Conservation (phyloP, 495 filamentous ascomycete species). For the Daldinia concentrica region DNA sequence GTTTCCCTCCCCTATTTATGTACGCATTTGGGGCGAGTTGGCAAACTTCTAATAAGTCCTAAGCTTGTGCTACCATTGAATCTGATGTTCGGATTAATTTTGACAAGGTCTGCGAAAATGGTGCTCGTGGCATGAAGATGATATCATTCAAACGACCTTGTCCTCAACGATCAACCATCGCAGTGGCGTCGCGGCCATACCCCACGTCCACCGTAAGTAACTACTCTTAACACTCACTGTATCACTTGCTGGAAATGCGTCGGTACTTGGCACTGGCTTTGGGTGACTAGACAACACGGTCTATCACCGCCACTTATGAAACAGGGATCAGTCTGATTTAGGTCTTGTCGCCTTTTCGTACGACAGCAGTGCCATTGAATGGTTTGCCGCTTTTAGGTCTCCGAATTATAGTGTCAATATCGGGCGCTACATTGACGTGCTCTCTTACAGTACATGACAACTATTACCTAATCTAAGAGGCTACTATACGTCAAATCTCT, state of each 20-base stretch:
- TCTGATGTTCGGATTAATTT: neutral
- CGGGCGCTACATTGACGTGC: neutral
- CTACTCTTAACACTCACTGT: conserved; percentile 5
- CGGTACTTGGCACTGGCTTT: neutral
- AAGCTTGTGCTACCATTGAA: neutral
- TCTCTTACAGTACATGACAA: neutral
- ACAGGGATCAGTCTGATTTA: neutral
- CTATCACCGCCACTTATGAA: neutral
- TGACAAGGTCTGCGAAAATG: neutral
- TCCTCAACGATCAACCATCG: neutral
- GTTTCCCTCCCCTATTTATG: neutral
- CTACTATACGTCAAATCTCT: neutral
- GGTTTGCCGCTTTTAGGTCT: neutral
- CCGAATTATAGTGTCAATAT: neutral
- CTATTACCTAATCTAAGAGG: neutral
- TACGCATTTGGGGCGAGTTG: neutral
- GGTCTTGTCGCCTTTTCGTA: neutral
- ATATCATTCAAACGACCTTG: neutral
- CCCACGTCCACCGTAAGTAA: neutral
- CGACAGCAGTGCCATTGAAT: neutral
- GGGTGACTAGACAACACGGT: neutral
- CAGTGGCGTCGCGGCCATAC: neutral
- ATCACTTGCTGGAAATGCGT: conserved; percentile 3
- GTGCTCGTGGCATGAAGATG: neutral
- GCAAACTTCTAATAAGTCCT: neutral